phyloP scores from a whole-genome alignment of 768 basidiomycete genomes.

The Lactifluus volemus region DNA sequence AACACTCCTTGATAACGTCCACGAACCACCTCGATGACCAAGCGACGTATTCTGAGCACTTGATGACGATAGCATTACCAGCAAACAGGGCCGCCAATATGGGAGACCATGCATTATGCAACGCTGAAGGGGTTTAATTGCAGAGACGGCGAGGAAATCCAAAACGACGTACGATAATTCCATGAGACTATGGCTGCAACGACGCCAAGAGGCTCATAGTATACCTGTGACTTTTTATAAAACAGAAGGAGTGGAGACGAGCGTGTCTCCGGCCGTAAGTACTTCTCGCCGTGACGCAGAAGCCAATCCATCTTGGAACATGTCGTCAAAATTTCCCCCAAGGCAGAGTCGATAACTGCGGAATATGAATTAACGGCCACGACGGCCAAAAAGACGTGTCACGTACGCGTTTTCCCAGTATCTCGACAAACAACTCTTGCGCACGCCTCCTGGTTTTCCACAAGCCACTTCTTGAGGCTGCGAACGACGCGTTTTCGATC shows the following conservation, averaged over 20 bases:
- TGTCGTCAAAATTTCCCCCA: conserved; percentile 94
- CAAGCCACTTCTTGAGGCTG: conserved; percentile 85
- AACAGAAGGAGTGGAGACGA: conserved; percentile 55
- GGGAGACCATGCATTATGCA: conserved; percentile 93
- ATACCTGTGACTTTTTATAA: conserved; percentile 70
- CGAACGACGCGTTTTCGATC: conserved; percentile 77
- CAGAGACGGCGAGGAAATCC: not conserved
- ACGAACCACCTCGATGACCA: conserved; percentile 88
- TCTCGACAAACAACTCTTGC: conserved; percentile 87
- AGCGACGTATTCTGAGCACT: conserved; percentile 86
- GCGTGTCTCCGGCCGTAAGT: conserved; percentile 65
- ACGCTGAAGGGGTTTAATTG: conserved; percentile 38
- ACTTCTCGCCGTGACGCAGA: conserved; percentile 74
- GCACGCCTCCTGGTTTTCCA: conserved; percentile 82
- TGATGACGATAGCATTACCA: conserved; percentile 84
- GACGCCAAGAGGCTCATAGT: conserved; percentile 89
- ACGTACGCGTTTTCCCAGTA: conserved; percentile 88
- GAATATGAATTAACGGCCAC: not conserved
- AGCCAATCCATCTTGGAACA: conserved; percentile 93
- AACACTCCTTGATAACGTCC: conserved; percentile 63
- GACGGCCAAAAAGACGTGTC: not conserved
- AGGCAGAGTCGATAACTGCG: conserved; percentile 83
- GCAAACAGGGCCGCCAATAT: conserved; percentile 86
- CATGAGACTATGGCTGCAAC: conserved; percentile 91
- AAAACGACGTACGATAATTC: conserved; percentile 68